A percentile compares a stretch with the other conserved stretches of the same genome.
phyloP scores from a whole-genome alignment of 2,329 filamentous ascomycete genomes.

The Colletotrichum echinochloae region DNA sequence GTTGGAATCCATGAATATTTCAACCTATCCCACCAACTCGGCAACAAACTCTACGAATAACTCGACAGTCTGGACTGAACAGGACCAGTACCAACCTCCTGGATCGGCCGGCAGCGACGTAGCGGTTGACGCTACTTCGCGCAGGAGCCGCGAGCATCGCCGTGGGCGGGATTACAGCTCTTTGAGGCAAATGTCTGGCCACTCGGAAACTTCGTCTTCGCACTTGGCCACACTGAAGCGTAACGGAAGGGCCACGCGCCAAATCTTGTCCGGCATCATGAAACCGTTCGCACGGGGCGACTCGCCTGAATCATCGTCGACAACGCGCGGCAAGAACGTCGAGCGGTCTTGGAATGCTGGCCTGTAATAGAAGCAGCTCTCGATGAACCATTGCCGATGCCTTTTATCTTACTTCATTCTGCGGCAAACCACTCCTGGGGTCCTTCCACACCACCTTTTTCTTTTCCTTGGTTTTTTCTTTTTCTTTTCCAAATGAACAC shows the following conservation, averaged over 20 bases:
- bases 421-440: background rate
- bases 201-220: conserved; percentile 42
- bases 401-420: background rate
- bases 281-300: conserved; percentile 56
- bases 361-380: background rate
- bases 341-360: conserved; percentile 36
- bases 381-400: background rate
- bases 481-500: conserved; percentile 26
- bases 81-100: conserved; percentile 37
- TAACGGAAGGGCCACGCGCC: conserved; percentile 52
- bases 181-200: conserved; percentile 40
- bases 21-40: conserved; percentile 49
- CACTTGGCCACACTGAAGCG: conserved; percentile 47
- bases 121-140: conserved; percentile 14
- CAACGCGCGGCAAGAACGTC: conserved; percentile 33
- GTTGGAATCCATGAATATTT: conserved; percentile 51
- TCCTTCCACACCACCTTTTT: background rate
- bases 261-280: conserved; percentile 59
- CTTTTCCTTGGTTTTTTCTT: background rate
- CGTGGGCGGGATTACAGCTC: conserved; percentile 37
- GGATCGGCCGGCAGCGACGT: conserved; percentile 45
- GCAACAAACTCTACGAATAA: conserved; percentile 29
- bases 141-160: conserved; percentile 39
- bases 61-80: conserved; percentile 50
- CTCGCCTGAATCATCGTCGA: conserved; percentile 51